A percentile compares a stretch with the other conserved stretches of the same genome.
These are phyloP conservation scores for Suillus paluster DNA, from an alignment of 768 basidiomycete species.

Conservation along the genomic window DNA sequence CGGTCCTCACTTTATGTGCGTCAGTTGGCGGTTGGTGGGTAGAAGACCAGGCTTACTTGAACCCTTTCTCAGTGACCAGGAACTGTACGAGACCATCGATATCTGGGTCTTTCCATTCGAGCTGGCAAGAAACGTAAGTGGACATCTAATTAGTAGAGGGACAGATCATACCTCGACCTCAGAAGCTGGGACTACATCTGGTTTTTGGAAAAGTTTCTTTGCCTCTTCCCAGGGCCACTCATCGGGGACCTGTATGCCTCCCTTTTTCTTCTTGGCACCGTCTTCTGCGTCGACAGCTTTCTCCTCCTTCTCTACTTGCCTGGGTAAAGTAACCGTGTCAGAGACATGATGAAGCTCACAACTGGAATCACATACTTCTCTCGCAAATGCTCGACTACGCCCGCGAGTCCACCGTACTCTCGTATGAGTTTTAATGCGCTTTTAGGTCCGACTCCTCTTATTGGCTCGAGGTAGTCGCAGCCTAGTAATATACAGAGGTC, in stretches of 20 bases:
- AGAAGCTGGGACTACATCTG: constrained; percentile 86
- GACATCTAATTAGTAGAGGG: background rate
- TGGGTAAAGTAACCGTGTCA: constrained; percentile 14
- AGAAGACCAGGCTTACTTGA: constrained; percentile 68
- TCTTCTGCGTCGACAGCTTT: constrained; percentile 47
- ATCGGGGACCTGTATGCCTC: constrained; percentile 81
- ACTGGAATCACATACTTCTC: constrained; percentile 58
- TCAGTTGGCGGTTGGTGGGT: background rate
- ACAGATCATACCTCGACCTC: constrained; percentile 71
- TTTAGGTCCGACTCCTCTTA: constrained; percentile 95
- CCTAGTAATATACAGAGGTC: constrained; percentile 96
- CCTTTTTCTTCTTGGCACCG: constrained; percentile 59
- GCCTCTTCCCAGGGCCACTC: constrained; percentile 99
- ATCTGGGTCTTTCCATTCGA: constrained; percentile 95
- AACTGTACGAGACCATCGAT: constrained; percentile 93
- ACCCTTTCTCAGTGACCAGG: constrained; percentile 92
- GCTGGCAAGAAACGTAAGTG: constrained; percentile 45
- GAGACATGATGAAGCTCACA: background rate
- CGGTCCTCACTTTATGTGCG: constrained; percentile 84
- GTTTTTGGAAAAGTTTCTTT: constrained; percentile 85
- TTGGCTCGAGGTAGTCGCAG: constrained; percentile 99
- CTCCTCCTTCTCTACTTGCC: constrained; percentile 44
- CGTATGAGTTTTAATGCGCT: constrained; percentile 91
- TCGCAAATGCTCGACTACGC: constrained; percentile 76
- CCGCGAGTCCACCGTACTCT: constrained; percentile 74